Percentiles rank a stretch among this genome's conserved stretches.
These are phyloP conservation scores for Amanita fuliginea DNA, from an alignment of 768 basidiomycete genomes.

Conservation along the genomic window DNA sequence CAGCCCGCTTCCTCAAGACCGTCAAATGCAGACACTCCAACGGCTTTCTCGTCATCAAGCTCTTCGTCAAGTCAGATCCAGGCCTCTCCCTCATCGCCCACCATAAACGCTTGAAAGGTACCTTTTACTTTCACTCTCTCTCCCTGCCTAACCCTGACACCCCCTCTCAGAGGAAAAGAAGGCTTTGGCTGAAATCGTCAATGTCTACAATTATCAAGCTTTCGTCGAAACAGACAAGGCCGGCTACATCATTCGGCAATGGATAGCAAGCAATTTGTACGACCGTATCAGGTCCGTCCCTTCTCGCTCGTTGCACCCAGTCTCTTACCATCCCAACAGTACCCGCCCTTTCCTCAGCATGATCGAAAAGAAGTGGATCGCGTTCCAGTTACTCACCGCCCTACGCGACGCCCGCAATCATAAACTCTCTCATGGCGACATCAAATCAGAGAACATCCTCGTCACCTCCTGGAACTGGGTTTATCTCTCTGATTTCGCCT, in stretches of 20 bases:
- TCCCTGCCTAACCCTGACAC: slow-evolving; percentile 1
- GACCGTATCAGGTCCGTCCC: slow-evolving; percentile 84
- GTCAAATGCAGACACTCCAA: slow-evolving; percentile 81
- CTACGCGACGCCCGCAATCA: slow-evolving; percentile 74
- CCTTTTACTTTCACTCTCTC: slow-evolving; percentile 13
- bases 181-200: slow-evolving; percentile 70
- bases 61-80: slow-evolving; percentile 93
- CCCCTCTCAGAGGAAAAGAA: slow-evolving; percentile 67
- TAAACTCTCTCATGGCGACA: slow-evolving; percentile 93
- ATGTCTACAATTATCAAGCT: slow-evolving; percentile 80
- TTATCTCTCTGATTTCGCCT: slow-evolving; percentile 90
- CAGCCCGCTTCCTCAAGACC: slow-evolving; percentile 47
- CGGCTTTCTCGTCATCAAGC: slow-evolving; percentile 83
- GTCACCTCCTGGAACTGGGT: slow-evolving; percentile 96
- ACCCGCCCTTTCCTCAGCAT: slow-evolving; percentile 88
- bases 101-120: slow-evolving; percentile 70
- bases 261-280: slow-evolving; percentile 89
- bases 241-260: slow-evolving; percentile 90
- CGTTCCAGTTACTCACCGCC: slow-evolving; percentile 82
- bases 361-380: slow-evolving; percentile 98
- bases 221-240: slow-evolving; percentile 95
- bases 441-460: slow-evolving; percentile 82
- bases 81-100: slow-evolving; percentile 67
- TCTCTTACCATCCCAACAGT: slow-evolving; percentile 28
- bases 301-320: background rate